These are phyloP conservation scores for Nepenthes gracilis DNA, from an alignment of 148 eudicot genomes.

Conservation along the genomic window DNA sequence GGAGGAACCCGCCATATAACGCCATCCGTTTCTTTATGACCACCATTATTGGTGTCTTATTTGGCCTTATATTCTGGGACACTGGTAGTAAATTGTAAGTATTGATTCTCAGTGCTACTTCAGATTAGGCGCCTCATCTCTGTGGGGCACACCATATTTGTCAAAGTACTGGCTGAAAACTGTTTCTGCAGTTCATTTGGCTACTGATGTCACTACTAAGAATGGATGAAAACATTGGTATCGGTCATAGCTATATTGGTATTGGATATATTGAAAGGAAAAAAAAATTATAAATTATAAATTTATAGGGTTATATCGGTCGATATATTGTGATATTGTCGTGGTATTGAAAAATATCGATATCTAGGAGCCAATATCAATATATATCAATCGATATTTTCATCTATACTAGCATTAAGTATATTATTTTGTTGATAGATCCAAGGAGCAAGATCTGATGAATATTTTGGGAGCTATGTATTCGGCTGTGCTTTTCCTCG, in stretches of 20 bases:
- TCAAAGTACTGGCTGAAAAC: background rate
- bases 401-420: too few species aligned
- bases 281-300: too few species aligned
- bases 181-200: background rate
- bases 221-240: background rate
- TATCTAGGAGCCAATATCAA: too few species aligned
- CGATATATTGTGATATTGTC: too few species aligned
- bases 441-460: conserved; percentile 36
- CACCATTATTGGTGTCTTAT: conserved; percentile 19
- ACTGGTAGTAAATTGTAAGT: conserved; percentile 51
- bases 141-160: background rate
- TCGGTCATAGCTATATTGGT: too few species aligned
- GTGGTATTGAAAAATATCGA: too few species aligned
- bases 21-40: conserved; percentile 36
- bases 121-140: background rate
- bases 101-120: background rate
- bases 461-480: conserved; percentile 52
- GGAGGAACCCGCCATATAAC: conserved; percentile 61
- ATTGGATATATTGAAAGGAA: too few species aligned
- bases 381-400: too few species aligned
- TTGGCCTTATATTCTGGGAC: conserved; percentile 57
- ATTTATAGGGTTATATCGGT: too few species aligned
- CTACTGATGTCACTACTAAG: background rate
- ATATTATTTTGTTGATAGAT: conserved; percentile 15
- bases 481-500: conserved; percentile 42